Conservation (phyloP, 2,329 filamentous ascomycete genomes). For the Paecilomyces sp. region DNA sequence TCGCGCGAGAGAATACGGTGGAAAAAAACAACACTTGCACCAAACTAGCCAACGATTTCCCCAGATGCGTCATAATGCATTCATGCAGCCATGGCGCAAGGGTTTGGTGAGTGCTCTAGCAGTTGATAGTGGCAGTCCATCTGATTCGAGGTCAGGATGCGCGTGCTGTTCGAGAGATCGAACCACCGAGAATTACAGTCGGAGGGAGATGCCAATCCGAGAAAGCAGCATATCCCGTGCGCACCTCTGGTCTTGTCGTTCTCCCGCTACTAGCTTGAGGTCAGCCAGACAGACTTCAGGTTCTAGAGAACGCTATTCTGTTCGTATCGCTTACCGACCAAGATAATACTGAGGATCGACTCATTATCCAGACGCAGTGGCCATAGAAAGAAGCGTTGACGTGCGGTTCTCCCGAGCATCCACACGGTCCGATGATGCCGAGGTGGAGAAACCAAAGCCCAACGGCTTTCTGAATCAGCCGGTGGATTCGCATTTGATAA, state of each 20-base stretch:
- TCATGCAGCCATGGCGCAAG: conserved; percentile 13
- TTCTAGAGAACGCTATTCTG: neutral
- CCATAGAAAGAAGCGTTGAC: neutral
- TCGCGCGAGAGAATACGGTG: neutral
- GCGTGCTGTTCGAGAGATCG: neutral
- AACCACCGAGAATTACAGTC: neutral
- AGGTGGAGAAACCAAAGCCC: neutral
- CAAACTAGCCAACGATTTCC: conserved; percentile 10
- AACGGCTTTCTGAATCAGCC: neutral
- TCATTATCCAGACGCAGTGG: neutral
- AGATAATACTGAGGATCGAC: neutral
- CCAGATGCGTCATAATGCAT: conserved; percentile 24
- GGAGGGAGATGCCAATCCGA: neutral
- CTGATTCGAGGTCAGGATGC: neutral
- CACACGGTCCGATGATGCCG: neutral
- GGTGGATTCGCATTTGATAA: neutral
- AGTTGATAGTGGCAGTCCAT: neutral
- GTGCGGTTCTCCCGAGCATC: neutral
- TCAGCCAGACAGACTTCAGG: neutral
- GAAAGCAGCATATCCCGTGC: neutral
- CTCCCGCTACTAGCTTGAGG: neutral
- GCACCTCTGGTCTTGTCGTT: neutral
- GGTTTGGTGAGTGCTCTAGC: neutral
- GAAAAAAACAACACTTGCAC: neutral
- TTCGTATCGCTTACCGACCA: neutral